Evolutionary conservation across 148 eudicot genomes (phyloP), one percentile per base, ranked within the genome.

Genomic region (Fagopyrum esculentum): DNA sequence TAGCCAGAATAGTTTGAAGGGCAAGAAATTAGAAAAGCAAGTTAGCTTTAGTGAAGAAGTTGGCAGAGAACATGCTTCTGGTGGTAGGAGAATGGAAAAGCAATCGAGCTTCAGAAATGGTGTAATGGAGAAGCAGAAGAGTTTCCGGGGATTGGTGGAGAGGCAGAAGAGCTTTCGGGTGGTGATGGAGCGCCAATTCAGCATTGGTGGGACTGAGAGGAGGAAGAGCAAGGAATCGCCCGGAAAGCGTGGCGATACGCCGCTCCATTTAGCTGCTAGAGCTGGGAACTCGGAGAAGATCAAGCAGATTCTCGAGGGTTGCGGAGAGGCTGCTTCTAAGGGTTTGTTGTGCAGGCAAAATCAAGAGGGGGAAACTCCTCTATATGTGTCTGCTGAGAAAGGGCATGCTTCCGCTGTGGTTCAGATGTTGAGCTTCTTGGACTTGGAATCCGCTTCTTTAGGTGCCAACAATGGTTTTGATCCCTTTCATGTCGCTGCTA

Each of bases 401-500:
- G 97, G 99, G 73, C 89, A 95, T 74, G 85, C 84, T 64, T 64
- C 71, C 61, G 83, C 88, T 13, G 94, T 95, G 5, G 78, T 54
- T 3, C 94, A 95, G 81, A 80, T 95, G n/a, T 82, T 95, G 89
- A 95, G 87, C 51, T 82, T 89, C 85, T 79, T 83, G 74, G 94
- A 95, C 81, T 86, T 89, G 81, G 79, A 88, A 72, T 84, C 85
- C 51, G 97, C 98, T 2, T 92, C 97, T 4, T 83, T 87, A 54
- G 83, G 80, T 8, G 91, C 99, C 54, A 87, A 82, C 77, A 93
- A 86, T 77, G 97, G 98, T 51, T 87, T 74, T 78, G 99, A 95
- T 81, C 84, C 99, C 3, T 89, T 92, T 84, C 99, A 95, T 80
- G 82, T 95, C 72, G 96, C 97, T 73, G 93, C 98, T 9, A 87